Conservation (phyloP, 1,139 yeast species). For the Entelexis paramagnoliae region DNA sequence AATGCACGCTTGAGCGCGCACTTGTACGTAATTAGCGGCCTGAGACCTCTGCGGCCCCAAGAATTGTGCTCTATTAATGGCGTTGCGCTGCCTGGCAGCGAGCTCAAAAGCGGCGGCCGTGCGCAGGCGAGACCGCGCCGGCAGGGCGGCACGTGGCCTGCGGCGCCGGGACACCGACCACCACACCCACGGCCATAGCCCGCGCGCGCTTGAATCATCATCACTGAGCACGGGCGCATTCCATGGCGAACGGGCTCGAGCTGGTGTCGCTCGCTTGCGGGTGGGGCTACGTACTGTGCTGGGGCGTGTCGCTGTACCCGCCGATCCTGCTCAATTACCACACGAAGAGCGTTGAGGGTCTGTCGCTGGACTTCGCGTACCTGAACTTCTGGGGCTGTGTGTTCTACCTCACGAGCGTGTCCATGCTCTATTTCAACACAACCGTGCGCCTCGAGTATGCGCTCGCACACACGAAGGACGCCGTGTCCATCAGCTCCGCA, state of each 20-base stretch:
- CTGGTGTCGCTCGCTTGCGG: conserved; percentile 19
- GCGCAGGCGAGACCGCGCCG: no score
- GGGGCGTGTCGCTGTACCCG: conserved; percentile 42
- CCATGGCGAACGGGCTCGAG: conserved; percentile 10
- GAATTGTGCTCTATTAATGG: no score
- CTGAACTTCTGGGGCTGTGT: conserved; percentile 39
- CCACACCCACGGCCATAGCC: no score
- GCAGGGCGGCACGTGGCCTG: not conserved
- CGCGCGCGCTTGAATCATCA: no score
- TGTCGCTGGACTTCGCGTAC: conserved; percentile 37
- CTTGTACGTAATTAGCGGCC: no score
- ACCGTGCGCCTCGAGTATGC: conserved; percentile 37
- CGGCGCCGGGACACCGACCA: not conserved
- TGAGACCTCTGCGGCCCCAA: no score
- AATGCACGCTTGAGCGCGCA: no score
- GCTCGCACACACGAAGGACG: conserved; percentile 26
- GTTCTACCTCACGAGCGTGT: conserved; percentile 36
- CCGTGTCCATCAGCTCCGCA: conserved; percentile 17
- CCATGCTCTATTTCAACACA: conserved; percentile 33
- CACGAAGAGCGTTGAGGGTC: conserved; percentile 38
- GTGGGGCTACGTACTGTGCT: conserved; percentile 25
- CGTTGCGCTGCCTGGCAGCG: no score
- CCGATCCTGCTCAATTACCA: conserved; percentile 34
- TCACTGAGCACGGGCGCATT: not conserved
- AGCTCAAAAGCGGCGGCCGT: no score